These are phyloP conservation scores for Colletotrichum navitas DNA, from an alignment of 2,329 filamentous ascomycete genomes.

Conservation along the genomic window DNA sequence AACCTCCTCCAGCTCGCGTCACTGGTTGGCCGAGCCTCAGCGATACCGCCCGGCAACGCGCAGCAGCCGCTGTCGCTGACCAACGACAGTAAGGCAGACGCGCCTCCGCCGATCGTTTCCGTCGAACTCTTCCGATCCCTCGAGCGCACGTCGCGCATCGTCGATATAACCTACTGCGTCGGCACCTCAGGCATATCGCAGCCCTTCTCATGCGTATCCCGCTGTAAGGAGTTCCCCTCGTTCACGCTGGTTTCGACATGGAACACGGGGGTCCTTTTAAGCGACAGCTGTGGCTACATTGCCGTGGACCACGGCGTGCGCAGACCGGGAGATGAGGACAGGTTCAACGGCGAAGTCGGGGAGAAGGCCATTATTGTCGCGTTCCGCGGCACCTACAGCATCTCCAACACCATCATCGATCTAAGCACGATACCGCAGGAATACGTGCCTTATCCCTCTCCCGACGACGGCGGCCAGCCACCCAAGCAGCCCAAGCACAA, in stretches of 20 bases:
- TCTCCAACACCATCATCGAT: slow-evolving; percentile 92
- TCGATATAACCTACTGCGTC: slow-evolving; percentile 96
- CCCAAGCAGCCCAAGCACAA: slow-evolving; percentile 59
- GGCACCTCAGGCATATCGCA: slow-evolving; percentile 83
- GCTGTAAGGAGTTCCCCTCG: slow-evolving; percentile 84
- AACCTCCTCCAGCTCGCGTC: slow-evolving; percentile 15
- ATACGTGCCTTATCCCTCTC: slow-evolving; percentile 87
- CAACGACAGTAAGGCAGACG: slow-evolving; percentile 18
- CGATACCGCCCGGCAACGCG: slow-evolving; percentile 10
- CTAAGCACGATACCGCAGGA: slow-evolving; percentile 89
- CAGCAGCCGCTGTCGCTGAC: slow-evolving; percentile 13
- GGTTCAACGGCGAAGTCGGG: slow-evolving; percentile 46
- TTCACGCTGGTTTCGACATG: slow-evolving; percentile 87
- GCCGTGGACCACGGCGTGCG: slow-evolving; percentile 79
- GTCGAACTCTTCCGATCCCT: slow-evolving; percentile 80
- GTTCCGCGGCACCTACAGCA: slow-evolving; percentile 94
- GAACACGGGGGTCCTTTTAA: slow-evolving; percentile 89
- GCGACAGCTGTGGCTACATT: slow-evolving; percentile 94
- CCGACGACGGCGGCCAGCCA: slow-evolving; percentile 56
- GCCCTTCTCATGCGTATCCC: slow-evolving; percentile 87
- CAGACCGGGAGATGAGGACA: slow-evolving; percentile 43
- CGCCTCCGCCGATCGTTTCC: slow-evolving; percentile 59
- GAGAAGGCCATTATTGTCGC: slow-evolving; percentile 78
- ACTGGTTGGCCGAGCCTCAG: slow-evolving; percentile 19
- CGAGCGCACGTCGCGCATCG: slow-evolving; percentile 88